phyloP scores from a whole-genome alignment of 768 basidiomycete species.

The Favolaschia claudopus region DNA sequence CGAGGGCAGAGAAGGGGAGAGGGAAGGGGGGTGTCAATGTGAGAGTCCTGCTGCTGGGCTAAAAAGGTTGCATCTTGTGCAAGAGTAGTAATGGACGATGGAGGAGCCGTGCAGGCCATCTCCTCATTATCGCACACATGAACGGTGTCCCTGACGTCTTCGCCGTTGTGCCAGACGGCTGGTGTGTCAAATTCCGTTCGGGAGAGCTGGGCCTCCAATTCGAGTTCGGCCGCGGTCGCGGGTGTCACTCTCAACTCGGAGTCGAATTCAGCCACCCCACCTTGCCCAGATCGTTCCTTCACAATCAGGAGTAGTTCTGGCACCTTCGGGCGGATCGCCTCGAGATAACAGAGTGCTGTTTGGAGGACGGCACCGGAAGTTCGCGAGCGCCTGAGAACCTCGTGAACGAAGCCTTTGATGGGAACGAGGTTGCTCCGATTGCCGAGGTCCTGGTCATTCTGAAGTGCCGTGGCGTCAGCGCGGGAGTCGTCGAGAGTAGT shows the following conservation, averaged over 20 bases:
- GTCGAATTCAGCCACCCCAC: slow-evolving; percentile 48
- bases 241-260: slow-evolving; percentile 51
- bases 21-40: slow-evolving; percentile 50
- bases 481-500: slow-evolving; percentile 35
- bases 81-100: slow-evolving; percentile 5
- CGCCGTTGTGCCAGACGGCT: slow-evolving; percentile 20
- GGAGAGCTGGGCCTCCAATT: slow-evolving; percentile 45
- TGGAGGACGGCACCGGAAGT: slow-evolving; percentile 87
- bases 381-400: slow-evolving; percentile 86
- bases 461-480: slow-evolving; percentile 25
- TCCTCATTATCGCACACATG: slow-evolving; percentile 44
- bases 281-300: slow-evolving; percentile 56
- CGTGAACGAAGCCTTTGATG: slow-evolving; percentile 83
- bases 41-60: slow-evolving; percentile 16
- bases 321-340: slow-evolving; percentile 78
- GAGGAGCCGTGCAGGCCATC: slow-evolving; percentile 23
- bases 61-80: slow-evolving; percentile 2
- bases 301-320: slow-evolving; percentile 68
- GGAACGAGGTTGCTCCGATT: slow-evolving; percentile 56
- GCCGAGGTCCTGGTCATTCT: slow-evolving; percentile 30
- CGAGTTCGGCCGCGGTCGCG: slow-evolving; percentile 53
- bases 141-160: slow-evolving; percentile 51
- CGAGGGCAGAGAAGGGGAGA: slow-evolving; percentile 89
- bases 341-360: slow-evolving; percentile 87
- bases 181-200: slow-evolving; percentile 24